A percentile compares a stretch with the other conserved stretches of the same genome.
Conservation (phyloP, 2,329 filamentous ascomycete species). For the Fusarium sp. region DNA sequence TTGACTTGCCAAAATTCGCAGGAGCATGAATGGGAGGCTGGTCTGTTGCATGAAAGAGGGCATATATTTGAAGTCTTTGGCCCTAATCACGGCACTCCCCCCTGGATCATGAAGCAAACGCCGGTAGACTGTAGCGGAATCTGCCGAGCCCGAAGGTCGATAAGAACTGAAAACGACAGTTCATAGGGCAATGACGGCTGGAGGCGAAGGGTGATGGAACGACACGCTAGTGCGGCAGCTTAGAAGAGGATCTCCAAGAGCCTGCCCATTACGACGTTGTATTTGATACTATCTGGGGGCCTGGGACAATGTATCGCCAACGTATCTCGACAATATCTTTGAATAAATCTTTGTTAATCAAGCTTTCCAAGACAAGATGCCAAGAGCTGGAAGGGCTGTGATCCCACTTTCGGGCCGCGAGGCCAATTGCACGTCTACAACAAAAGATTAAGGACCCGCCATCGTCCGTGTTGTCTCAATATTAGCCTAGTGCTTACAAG, state of each 20-base stretch:
- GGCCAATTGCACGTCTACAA: not conserved
- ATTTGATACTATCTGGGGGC: no score
- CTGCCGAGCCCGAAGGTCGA: not conserved
- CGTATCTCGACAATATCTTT: no score
- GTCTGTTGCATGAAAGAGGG: not conserved
- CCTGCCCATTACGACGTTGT: no score
- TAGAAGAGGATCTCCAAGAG: no score
- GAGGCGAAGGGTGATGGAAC: not conserved
- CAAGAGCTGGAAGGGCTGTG: not conserved
- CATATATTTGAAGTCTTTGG: not conserved
- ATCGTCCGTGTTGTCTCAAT: constrained; percentile 14
- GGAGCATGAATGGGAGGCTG: not conserved
- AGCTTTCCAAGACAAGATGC: not conserved
- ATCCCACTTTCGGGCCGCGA: not conserved
- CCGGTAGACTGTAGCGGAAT: not conserved
- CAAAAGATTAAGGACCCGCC: constrained; percentile 13
- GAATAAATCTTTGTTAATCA: no score
- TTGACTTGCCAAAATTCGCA: not conserved
- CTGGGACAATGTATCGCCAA: no score
- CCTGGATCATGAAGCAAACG: not conserved
- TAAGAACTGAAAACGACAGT: not conserved
- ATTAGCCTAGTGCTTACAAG: constrained; percentile 10
- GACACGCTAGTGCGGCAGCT: not conserved
- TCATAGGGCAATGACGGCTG: not conserved
- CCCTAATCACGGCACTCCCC: not conserved